Evolutionary conservation across 1,139 yeast genomes (phyloP).

Genomic region (Magnusiomyces fungicola): DNA sequence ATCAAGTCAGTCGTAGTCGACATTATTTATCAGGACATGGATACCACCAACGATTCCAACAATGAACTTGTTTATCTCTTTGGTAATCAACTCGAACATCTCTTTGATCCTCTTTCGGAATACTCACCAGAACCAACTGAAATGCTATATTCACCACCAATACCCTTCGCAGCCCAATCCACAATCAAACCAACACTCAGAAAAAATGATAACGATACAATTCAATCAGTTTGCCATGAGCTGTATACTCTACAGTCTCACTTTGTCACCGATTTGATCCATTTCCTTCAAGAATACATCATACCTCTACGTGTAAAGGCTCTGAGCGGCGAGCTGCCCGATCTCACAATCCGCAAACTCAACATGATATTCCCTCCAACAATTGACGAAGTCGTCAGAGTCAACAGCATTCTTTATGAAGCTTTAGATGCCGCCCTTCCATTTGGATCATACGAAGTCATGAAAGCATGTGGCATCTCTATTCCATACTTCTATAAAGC

Average conservation of each 20-base stretch:
- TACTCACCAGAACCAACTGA: slow-evolving; percentile 87
- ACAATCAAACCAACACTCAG: slow-evolving; percentile 16
- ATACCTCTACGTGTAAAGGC: slow-evolving; percentile 72
- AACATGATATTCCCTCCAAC: slow-evolving; percentile 89
- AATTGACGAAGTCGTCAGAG: slow-evolving; percentile 83
- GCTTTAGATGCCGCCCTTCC: slow-evolving; percentile 60
- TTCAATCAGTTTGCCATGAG: slow-evolving; percentile 53
- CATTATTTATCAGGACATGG: slow-evolving; percentile 58
- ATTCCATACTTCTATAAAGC: slow-evolving; percentile 90
- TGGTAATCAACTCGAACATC: slow-evolving; percentile 80
- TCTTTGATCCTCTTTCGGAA: slow-evolving; percentile 83
- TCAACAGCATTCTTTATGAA: slow-evolving; percentile 76
- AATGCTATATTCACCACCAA: slow-evolving; percentile 52
- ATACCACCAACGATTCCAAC: slow-evolving; percentile 51
- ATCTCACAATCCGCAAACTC: slow-evolving; percentile 49
- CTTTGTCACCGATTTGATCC: slow-evolving; percentile 62
- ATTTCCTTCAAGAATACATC: slow-evolving; percentile 66
- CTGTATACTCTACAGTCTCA: slow-evolving; percentile 63
- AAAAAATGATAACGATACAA: slow-evolving; percentile 25
- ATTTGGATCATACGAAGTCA: slow-evolving; percentile 63
- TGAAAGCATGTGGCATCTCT: slow-evolving; percentile 71
- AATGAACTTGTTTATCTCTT: slow-evolving; percentile 65
- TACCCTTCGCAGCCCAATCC: neutral
- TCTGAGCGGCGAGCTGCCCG: slow-evolving; percentile 45
- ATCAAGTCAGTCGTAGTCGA: slow-evolving; percentile 58